Evolutionary conservation across 2,329 filamentous ascomycete species (phyloP).

Genomic region (Dothistroma pini): DNA sequence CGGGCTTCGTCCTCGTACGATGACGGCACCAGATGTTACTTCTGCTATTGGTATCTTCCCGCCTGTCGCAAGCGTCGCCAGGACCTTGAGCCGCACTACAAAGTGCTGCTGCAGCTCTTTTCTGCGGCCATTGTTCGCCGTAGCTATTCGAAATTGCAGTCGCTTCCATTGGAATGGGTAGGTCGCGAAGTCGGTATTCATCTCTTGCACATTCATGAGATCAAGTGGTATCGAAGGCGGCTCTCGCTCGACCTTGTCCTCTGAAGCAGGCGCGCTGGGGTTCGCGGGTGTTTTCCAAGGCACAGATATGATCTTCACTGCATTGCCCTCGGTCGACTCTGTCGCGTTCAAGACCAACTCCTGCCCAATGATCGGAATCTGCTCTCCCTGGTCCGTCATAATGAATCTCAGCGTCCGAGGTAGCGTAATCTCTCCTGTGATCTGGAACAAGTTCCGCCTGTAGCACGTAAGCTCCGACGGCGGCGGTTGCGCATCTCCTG

Average conservation of each 20-base stretch:
- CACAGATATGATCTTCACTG: conserved; percentile 91
- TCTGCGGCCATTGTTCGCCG: conserved; percentile 89
- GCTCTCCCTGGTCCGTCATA: conserved; percentile 78
- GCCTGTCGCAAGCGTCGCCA: conserved; percentile 80
- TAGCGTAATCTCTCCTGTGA: conserved; percentile 81
- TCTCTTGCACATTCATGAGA: conserved; percentile 60
- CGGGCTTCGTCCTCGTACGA: conserved; percentile 87
- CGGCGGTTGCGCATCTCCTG: conserved; percentile 54
- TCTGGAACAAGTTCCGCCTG: conserved; percentile 91
- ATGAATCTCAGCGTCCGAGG: conserved; percentile 75
- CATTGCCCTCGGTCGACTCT: conserved; percentile 88
- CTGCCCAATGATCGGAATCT: conserved; percentile 74
- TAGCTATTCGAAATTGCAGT: conserved; percentile 89
- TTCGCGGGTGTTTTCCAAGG: conserved; percentile 95
- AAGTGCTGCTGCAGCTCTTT: conserved; percentile 98
- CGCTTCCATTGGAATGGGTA: conserved; percentile 94
- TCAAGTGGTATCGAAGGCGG: conserved; percentile 76
- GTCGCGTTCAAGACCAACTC: conserved; percentile 89
- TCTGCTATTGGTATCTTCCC: conserved; percentile 77
- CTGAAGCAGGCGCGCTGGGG: conserved; percentile 55
- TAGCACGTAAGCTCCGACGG: conserved; percentile 92
- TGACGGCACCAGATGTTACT: conserved; percentile 82
- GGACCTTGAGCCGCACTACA: conserved; percentile 79
- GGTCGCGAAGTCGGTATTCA: conserved; percentile 78
- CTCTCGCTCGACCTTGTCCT: conserved; percentile 75